Conservation (phyloP, 2,329 filamentous ascomycete species). For the Arthrobotrys pseudoclavata region DNA sequence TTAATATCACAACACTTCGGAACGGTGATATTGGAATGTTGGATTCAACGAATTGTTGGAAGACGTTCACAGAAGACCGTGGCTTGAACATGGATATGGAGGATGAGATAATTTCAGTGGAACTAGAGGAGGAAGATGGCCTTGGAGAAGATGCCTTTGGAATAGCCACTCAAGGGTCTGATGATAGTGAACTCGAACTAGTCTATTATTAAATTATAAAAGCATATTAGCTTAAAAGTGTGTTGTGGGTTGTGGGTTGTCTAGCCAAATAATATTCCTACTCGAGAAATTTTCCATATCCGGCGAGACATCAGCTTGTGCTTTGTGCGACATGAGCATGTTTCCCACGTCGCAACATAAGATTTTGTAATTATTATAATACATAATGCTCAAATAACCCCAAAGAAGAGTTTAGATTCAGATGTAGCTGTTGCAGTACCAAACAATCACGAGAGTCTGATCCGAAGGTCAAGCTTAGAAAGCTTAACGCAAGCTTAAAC, state of each 20-base stretch:
- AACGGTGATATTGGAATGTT: not conserved
- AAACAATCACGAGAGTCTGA: no score
- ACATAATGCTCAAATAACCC: no score
- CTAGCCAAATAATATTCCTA: not conserved
- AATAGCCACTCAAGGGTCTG: slow-evolving; percentile 4
- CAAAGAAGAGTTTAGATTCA: not conserved
- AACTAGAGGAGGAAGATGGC: slow-evolving; percentile 33
- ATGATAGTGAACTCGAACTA: not conserved
- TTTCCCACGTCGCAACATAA: no score
- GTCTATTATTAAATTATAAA: not conserved
- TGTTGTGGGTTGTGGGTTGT: not conserved
- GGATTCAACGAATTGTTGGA: slow-evolving; percentile 40
- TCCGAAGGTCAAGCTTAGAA: not conserved
- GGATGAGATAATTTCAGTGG: slow-evolving; percentile 18
- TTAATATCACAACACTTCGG: slow-evolving; percentile 23
- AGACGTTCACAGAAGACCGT: slow-evolving; percentile 15
- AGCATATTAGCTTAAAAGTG: no score
- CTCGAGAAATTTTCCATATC: not conserved
- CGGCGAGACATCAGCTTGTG: not conserved
- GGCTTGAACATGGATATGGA: slow-evolving; percentile 1
- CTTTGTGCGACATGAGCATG: not conserved
- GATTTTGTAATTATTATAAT: no score
- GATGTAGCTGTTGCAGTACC: not conserved
- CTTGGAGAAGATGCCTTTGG: slow-evolving; percentile 16
- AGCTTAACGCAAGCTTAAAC: not conserved